Percentiles rank a stretch among this genome's conserved stretches.
phyloP scores from a whole-genome alignment of 495 filamentous ascomycete genomes.

The Neurospora sp. region DNA sequence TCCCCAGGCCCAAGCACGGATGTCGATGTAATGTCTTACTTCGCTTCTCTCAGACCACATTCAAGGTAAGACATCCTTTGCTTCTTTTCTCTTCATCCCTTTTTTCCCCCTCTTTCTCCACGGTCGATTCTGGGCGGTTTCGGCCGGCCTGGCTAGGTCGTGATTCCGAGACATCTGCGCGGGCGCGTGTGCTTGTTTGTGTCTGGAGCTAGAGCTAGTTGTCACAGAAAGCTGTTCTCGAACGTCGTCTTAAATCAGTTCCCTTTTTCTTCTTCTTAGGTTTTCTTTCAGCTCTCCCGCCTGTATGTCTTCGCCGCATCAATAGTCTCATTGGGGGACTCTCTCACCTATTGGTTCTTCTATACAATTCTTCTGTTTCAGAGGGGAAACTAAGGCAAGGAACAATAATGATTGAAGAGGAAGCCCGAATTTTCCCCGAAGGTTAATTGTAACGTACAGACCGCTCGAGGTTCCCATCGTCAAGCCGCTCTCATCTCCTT shows the following conservation, averaged over 20 bases:
- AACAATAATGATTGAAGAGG: background rate
- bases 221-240: background rate
- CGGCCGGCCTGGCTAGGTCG: background rate
- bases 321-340: background rate
- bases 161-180: background rate
- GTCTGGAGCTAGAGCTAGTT: background rate
- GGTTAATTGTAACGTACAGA: background rate
- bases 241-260: background rate
- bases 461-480: background rate
- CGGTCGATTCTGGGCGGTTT: background rate
- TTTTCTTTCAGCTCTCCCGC: background rate
- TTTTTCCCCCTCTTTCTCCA: background rate
- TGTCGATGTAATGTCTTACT: background rate
- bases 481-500: background rate
- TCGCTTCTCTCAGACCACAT: background rate
- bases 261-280: background rate
- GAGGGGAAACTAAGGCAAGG: background rate
- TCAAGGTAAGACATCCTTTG: background rate
- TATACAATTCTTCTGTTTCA: background rate
- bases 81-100: background rate
- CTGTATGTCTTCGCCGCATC: background rate
- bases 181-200: background rate
- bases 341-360: background rate
- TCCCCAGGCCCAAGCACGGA: background rate
- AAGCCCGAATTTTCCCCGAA: background rate